phyloP scores from a whole-genome alignment of 768 basidiomycete genomes.

The Auriscalpium microsporum region DNA sequence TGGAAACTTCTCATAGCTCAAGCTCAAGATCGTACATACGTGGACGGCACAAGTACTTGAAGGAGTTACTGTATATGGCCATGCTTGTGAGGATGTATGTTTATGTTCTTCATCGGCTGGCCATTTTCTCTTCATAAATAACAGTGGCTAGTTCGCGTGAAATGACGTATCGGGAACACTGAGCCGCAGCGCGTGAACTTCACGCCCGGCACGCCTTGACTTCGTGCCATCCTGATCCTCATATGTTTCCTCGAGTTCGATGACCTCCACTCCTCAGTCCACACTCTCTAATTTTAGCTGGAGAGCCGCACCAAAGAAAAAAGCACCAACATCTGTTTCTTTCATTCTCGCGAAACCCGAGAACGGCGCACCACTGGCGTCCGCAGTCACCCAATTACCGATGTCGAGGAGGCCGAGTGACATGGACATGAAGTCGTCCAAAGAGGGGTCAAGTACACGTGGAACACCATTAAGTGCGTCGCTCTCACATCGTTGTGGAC shows the following conservation, averaged over 20 bases:
- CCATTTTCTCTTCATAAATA: too few species aligned
- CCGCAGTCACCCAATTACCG: slow-evolving; percentile 10
- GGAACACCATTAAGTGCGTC: background rate
- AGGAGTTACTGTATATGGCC: too few species aligned
- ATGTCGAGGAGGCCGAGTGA: background rate
- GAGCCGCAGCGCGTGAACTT: too few species aligned
- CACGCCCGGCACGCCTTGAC: background rate
- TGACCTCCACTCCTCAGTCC: slow-evolving; percentile 10
- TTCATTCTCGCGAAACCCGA: slow-evolving; percentile 10
- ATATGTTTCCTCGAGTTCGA: background rate
- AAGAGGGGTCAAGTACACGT: background rate
- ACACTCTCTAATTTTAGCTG: slow-evolving; percentile 3
- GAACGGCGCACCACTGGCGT: slow-evolving; percentile 1
- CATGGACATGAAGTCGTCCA: background rate
- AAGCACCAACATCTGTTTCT: slow-evolving; percentile 12
- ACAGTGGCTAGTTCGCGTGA: too few species aligned
- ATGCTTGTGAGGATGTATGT: too few species aligned
- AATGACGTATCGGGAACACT: too few species aligned
- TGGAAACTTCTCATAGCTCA: too few species aligned
- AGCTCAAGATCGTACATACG: too few species aligned
- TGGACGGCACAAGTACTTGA: too few species aligned
- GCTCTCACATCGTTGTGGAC: background rate
- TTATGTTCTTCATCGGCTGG: too few species aligned
- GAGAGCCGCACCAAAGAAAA: slow-evolving; percentile 5
- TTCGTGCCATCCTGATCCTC: background rate